Conservation (phyloP, 2,329 filamentous ascomycete genomes). For the Colletotrichum paranaense region DNA sequence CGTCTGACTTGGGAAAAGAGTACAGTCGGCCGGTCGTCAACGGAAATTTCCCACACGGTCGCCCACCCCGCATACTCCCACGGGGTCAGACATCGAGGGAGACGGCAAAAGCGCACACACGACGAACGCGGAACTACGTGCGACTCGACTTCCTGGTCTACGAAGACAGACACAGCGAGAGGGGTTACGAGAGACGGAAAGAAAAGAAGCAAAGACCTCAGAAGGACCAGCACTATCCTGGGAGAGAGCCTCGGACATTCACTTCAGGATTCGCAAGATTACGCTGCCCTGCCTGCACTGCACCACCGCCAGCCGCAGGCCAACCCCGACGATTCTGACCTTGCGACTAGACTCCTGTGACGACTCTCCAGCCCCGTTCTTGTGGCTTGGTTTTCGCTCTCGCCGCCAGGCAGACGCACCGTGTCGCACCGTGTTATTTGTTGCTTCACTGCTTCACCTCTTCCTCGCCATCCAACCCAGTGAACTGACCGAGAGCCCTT, state of each 20-base stretch:
- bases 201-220: slow-evolving; percentile 5
- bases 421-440: slow-evolving; percentile 1
- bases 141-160: slow-evolving; percentile 15
- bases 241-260: background rate
- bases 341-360: slow-evolving; percentile 21
- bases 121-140: slow-evolving; percentile 24
- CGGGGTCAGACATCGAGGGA: slow-evolving; percentile 1
- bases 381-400: slow-evolving; percentile 35
- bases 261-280: background rate
- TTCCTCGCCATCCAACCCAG: background rate
- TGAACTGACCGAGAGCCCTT: background rate
- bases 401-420: slow-evolving; percentile 14
- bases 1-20: slow-evolving; percentile 11
- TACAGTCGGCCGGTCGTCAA: background rate
- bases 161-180: background rate
- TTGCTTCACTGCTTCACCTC: slow-evolving; percentile 4
- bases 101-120: slow-evolving; percentile 10
- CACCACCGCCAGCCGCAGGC: slow-evolving; percentile 24
- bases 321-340: slow-evolving; percentile 18
- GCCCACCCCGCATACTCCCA: background rate
- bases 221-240: slow-evolving; percentile 19
- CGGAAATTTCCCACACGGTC: background rate
- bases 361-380: slow-evolving; percentile 31
- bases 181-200: background rate
- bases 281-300: background rate